Evolutionary conservation across 768 basidiomycete genomes (phyloP).

Genomic region (Epithele typhae): DNA sequence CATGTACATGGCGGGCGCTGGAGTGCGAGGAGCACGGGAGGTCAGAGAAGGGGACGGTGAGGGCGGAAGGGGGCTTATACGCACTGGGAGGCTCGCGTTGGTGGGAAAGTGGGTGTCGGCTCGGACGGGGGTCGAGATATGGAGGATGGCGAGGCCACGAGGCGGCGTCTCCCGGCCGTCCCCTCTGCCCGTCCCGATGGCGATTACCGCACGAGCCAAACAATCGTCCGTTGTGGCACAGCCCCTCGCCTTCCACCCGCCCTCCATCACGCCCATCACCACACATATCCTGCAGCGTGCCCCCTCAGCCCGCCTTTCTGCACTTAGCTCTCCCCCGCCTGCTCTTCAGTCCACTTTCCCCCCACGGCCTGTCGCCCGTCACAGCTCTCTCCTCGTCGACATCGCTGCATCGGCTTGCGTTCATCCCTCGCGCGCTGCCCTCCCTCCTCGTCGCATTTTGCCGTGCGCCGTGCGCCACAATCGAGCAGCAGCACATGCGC

Average conservation of each 20-base stretch:
- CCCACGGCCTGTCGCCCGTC: constrained; percentile 4
- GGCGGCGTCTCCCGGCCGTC: constrained; percentile 3
- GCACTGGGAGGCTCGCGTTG: constrained; percentile 4
- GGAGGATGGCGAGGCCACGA: constrained; percentile 11
- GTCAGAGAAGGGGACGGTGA: constrained; percentile 15
- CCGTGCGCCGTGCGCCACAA: constrained; percentile 11
- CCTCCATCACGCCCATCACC: constrained; percentile 5
- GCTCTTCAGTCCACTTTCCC: constrained; percentile 5
- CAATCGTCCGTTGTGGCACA: too few species aligned
- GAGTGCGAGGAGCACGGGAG: constrained; percentile 8
- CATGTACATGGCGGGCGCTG: constrained; percentile 17
- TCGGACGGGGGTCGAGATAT: constrained; percentile 4
- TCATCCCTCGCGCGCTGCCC: not conserved
- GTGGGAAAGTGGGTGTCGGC: not conserved
- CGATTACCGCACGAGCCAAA: not conserved
- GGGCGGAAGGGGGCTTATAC: constrained; percentile 19
- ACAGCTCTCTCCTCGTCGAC: too few species aligned
- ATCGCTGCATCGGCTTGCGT: not conserved
- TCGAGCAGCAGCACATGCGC: constrained; percentile 2
- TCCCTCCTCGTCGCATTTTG: not conserved
- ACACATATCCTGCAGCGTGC: constrained; percentile 16
- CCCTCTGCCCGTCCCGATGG: too few species aligned
- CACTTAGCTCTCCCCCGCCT: constrained; percentile 13
- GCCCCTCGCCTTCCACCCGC: not conserved
- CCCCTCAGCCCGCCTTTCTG: constrained; percentile 17